These are phyloP conservation scores for Diaporthe velutina DNA, from an alignment of 2,329 filamentous ascomycete species.

Conservation along the genomic window DNA sequence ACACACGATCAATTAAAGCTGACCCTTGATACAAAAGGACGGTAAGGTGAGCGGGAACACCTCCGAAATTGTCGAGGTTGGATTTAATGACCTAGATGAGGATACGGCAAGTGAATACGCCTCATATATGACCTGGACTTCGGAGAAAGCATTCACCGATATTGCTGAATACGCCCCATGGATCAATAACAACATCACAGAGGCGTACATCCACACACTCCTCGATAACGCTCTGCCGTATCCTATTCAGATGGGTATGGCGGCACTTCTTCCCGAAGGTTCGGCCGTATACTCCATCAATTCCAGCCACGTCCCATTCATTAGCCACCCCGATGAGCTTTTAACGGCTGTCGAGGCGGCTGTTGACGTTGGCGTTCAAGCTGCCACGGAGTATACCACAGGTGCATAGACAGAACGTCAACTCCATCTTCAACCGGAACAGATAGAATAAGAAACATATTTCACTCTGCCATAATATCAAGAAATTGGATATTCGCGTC, in stretches of 20 bases:
- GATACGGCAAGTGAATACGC: background rate
- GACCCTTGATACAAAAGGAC: background rate
- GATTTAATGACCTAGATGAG: background rate
- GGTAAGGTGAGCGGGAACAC: background rate
- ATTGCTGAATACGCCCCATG: background rate
- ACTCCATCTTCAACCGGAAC: background rate
- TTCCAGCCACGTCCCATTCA: background rate
- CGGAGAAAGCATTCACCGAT: constrained; percentile 1
- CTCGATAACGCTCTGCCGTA: constrained; percentile 1
- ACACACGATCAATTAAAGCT: background rate
- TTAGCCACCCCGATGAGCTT: background rate
- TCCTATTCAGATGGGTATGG: background rate
- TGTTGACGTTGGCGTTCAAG: background rate
- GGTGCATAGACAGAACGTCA: background rate
- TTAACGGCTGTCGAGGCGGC: background rate
- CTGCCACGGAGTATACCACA: background rate
- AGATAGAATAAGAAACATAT: no score
- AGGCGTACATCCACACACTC: constrained; percentile 3
- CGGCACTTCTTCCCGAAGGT: background rate
- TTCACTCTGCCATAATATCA: no score
- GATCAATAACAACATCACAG: background rate
- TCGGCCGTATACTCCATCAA: background rate
- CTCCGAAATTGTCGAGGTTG: background rate
- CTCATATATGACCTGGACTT: background rate
- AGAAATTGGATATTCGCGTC: no score